A percentile compares a stretch with the other conserved stretches of the same genome.
These are phyloP conservation scores for Raphanus hybrid DNA, from an alignment of 441 rosid genomes.

Conservation along the genomic window DNA sequence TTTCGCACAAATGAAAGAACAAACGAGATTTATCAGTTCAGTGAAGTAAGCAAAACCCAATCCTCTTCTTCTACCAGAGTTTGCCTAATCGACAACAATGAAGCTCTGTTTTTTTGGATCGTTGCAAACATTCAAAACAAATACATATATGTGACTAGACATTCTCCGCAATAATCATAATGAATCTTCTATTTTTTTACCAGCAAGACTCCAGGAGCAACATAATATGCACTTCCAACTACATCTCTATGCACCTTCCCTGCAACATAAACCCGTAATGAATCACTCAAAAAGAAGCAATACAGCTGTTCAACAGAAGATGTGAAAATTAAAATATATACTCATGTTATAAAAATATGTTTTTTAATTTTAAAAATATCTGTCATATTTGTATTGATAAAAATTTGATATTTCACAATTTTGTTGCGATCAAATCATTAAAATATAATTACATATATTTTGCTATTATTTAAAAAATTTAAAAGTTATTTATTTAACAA, in stretches of 20 bases:
- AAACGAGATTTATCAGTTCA: background rate
- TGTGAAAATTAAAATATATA: too few relatives aligned
- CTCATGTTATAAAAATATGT: too few relatives aligned
- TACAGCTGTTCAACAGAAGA: too few relatives aligned
- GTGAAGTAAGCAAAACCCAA: background rate
- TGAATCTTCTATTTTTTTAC: constrained; percentile 23
- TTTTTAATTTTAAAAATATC: too few relatives aligned
- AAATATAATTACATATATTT: too few relatives aligned
- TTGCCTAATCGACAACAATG: too few relatives aligned
- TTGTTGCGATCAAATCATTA: too few relatives aligned
- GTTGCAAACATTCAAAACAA: constrained; percentile 9
- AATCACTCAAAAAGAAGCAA: background rate
- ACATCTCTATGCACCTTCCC: constrained; percentile 62
- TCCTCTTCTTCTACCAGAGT: background rate
- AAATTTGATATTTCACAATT: too few relatives aligned
- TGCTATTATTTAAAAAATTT: too few relatives aligned
- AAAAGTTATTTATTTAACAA: too few relatives aligned
- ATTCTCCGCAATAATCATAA: too few relatives aligned
- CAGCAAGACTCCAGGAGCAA: constrained; percentile 71
- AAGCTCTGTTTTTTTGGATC: constrained; percentile 23
- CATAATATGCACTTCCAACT: constrained; percentile 70
- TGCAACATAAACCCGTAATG: constrained; percentile 18
- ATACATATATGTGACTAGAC: background rate
- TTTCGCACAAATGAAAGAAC: background rate
- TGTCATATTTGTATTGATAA: too few relatives aligned